A percentile compares a stretch with the other conserved stretches of the same genome.
Evolutionary conservation across 441 rosid species (phyloP).

Genomic region (Heliophila coronopifolia): DNA sequence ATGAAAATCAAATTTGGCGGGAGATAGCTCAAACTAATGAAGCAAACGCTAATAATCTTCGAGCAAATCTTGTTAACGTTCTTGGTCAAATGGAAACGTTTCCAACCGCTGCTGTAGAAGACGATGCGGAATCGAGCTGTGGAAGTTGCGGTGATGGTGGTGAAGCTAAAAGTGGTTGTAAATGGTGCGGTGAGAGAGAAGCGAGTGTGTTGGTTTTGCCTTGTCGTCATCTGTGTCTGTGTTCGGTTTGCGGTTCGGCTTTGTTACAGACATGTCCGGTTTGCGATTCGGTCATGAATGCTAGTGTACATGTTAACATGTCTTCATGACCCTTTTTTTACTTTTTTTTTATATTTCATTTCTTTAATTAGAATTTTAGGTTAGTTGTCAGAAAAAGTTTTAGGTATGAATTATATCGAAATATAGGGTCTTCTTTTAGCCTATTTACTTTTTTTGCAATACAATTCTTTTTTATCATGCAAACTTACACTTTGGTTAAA

Average conservation of each 20-base stretch:
- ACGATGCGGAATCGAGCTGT: conserved; percentile 57
- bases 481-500: too few species aligned
- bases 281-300: conserved; percentile 48
- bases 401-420: too few species aligned
- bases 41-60: conserved; percentile 57
- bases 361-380: too few species aligned
- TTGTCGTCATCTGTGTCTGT: conserved; percentile 75
- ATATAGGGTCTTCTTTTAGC: too few species aligned
- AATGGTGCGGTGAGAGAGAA: conserved; percentile 52
- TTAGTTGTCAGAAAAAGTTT: too few species aligned
- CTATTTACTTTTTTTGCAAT: too few species aligned
- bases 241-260: conserved; percentile 66
- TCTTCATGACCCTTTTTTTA: conserved; percentile 37
- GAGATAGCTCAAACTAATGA: conserved; percentile 66
- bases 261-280: conserved; percentile 53
- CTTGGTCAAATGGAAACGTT: conserved; percentile 56
- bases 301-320: conserved; percentile 68
- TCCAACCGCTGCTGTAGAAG: conserved; percentile 31
- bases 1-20: conserved; percentile 64
- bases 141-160: conserved; percentile 39
- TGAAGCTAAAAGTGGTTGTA: conserved; percentile 32
- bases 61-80: conserved; percentile 55
- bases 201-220: conserved; percentile 70
- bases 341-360: too few species aligned
- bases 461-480: too few species aligned